Evolutionary conservation across 352 stramenopile species (phyloP), one percentile per base, ranked within the genome.

Genomic region (Globisporangium splendens): DNA sequence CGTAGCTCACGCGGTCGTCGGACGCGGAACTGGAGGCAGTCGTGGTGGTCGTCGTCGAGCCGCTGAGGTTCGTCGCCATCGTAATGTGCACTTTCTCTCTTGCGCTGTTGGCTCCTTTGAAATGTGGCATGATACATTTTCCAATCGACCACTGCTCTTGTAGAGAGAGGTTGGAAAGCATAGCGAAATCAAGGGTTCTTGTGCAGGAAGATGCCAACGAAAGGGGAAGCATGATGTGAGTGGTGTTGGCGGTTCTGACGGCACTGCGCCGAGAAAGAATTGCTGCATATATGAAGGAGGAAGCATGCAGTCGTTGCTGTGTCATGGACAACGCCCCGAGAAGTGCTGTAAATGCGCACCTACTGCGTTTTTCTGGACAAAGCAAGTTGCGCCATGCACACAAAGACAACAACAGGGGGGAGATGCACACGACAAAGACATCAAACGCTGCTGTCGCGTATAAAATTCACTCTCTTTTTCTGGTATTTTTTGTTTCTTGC

Each of bases 1-100:
- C 68, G 56, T 69, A 82, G 56, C 56, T 68, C 48, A 82, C 67
- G 56, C 66, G 57, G 15, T 79, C 70, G 65, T 69, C 14, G 2
- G 50, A 31, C 8, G 43, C 28, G 31, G 28, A 38, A 41, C 14
- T 31, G 28, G 48, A 17, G 50, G 51, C 24, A n/a, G n/a, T n/a
- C 11, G 20, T 50, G 33, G 18, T 21, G 11, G n/a, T 56, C 60
- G 44, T 62, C 8, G 28, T n/a, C 18, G 18, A 54, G 38, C 56
- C 56, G 24, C 43, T 64, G 13, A 57, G 46, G 35, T 42, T 59
- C 21, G 42, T 59, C 17, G 42, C 57, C 41, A 63, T 35, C 28
- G 5, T 35, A 35, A 35, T 35, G 28, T 57, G 22, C 10, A n/a
- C n/a, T n/a, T n/a, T 44, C 46, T 11, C 18, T 55, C 12, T 55